phyloP scores from a whole-genome alignment of 768 basidiomycete species.

The Asterophora parasitica region DNA sequence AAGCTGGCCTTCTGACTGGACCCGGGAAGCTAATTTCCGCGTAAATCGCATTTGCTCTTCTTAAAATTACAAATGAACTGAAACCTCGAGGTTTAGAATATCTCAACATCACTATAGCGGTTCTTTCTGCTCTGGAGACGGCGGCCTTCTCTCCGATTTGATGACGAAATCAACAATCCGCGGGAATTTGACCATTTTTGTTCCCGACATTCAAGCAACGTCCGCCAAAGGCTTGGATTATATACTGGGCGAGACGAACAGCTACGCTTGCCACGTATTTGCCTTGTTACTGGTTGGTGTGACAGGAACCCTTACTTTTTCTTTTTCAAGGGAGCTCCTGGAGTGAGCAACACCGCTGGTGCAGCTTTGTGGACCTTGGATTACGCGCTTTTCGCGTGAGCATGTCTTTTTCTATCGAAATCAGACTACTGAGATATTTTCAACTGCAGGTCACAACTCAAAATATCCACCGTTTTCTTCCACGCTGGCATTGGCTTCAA shows the following conservation, averaged over 20 bases:
- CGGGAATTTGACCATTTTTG: conserved; percentile 49
- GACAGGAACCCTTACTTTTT: neutral
- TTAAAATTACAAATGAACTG: neutral
- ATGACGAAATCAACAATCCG: conserved; percentile 60
- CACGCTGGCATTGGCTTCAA: conserved; percentile 70
- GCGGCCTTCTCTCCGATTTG: conserved; percentile 52
- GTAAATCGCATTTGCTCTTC: conserved; percentile 30
- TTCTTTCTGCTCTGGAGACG: conserved; percentile 53
- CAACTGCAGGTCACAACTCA: conserved; percentile 24
- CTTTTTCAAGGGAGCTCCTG: conserved; percentile 27
- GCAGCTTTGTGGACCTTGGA: conserved; percentile 57
- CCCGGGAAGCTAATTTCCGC: conserved; percentile 48
- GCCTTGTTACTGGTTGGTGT: conserved; percentile 8
- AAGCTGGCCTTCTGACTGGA: conserved; percentile 44
- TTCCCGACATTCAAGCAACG: conserved; percentile 50
- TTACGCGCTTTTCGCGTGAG: conserved; percentile 43
- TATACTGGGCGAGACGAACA: conserved; percentile 61
- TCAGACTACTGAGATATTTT: neutral
- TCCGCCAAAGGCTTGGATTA: conserved; percentile 44
- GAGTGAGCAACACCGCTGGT: conserved; percentile 52
- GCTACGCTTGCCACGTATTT: conserved; percentile 38
- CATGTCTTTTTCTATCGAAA: neutral
- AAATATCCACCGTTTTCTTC: conserved; percentile 53
- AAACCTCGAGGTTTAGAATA: conserved; percentile 30
- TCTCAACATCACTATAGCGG: conserved; percentile 59